These are phyloP conservation scores for Fomitiporia mediterranea DNA, from an alignment of 1,284 basidiomycete species.

Conservation along the genomic window DNA sequence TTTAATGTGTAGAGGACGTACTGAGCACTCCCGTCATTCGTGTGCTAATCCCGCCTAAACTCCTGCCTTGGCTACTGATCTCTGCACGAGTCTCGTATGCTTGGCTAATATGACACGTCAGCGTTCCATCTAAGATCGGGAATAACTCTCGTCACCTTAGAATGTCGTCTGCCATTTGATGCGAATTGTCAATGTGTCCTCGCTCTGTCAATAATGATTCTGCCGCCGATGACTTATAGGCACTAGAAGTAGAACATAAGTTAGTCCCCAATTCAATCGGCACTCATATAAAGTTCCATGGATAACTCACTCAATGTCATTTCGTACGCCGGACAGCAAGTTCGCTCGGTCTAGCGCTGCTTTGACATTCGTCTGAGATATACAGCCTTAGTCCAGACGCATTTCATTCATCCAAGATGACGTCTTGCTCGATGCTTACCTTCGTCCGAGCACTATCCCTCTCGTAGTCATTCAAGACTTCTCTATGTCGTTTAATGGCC, in stretches of 20 bases:
- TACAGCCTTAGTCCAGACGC: constrained; percentile 2
- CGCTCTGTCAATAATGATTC: constrained; percentile 88
- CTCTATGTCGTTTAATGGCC: constrained; percentile 85
- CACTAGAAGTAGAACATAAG: constrained; percentile 38
- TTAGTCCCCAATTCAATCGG: neutral
- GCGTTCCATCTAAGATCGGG: neutral
- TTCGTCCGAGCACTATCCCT: constrained; percentile 82
- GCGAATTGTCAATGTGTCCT: constrained; percentile 85
- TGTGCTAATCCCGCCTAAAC: constrained; percentile 72
- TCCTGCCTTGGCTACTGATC: constrained; percentile 79
- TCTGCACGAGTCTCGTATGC: constrained; percentile 97
- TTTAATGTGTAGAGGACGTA: constrained; percentile 36
- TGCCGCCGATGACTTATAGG: constrained; percentile 85
- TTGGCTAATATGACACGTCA: constrained; percentile 55
- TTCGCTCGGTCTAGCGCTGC: constrained; percentile 83
- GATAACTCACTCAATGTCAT: constrained; percentile 83
- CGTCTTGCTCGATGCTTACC: constrained; percentile 36
- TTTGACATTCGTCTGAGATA: constrained; percentile 68
- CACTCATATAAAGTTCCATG: constrained; percentile 3
- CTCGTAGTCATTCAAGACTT: constrained; percentile 84
- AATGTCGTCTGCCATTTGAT: constrained; percentile 92
- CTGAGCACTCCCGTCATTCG: constrained; percentile 83
- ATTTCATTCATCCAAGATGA: no score
- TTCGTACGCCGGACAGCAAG: constrained; percentile 85
- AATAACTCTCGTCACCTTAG: constrained; percentile 69